Evolutionary conservation across 495 filamentous ascomycete genomes (phyloP), one percentile per base, ranked within the genome.

Genomic region (Aspergillus hancockii): DNA sequence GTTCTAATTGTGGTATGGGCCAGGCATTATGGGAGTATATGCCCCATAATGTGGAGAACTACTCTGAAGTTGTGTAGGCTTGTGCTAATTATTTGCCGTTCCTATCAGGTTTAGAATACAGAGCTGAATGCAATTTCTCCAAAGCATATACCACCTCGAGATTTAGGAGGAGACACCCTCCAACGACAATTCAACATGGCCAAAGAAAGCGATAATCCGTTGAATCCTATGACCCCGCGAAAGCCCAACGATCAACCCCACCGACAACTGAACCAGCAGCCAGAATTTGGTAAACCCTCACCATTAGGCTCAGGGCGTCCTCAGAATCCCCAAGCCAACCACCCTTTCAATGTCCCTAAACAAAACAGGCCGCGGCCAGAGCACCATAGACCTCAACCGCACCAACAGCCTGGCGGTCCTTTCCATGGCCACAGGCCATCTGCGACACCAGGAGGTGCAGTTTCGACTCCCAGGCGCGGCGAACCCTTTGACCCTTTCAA

Each of bases 281-380:
- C 83, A 38, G 81, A 88, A 64, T 88, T 88, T 61, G 85, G 85
- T 28, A 82, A 83, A 60, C 72, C 84, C 3, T 86, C 77, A n/a
- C 74, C 77, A 31, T 65, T 80, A 61, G 69, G 85, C 58, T 79
- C 76, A 13, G 57, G 78, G 19, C 73, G 78, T 14, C 63, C 71
- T 14, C 74, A 68, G 34, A 61, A 49, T 21, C 63, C 71, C 22
- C 70, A 73, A 31, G 71, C 80, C 3, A 75, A 69, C 52, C 69
- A 79, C 45, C 71, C 78, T 7, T 83, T 83, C 65, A 82, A 83
- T 53, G 74, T 83, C 19, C 81, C 81, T 25, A 82, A 81, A 55
- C 52, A 70, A 16, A 75, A 79, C 53, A 74, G 75, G 16, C 41
- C 78, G 4, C 72, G 81, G 12, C 71, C 72, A 18, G 81, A 84